Evolutionary conservation across 2,329 filamentous ascomycete genomes (phyloP).

Genomic region (Scedosporium minutisporum): DNA sequence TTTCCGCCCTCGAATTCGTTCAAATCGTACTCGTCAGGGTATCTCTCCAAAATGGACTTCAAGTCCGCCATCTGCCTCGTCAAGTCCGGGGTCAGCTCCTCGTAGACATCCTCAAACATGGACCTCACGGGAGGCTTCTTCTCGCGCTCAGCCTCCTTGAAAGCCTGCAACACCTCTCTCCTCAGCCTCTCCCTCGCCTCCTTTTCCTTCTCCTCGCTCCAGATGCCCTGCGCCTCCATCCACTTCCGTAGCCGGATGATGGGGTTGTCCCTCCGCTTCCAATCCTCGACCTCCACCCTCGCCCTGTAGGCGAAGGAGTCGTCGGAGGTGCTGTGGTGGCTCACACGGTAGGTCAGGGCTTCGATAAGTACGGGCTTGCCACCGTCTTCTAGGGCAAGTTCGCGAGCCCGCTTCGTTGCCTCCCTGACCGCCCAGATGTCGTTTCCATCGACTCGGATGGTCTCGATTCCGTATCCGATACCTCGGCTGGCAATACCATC

Average conservation of each 20-base stretch:
- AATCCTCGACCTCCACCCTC: slow-evolving; percentile 87
- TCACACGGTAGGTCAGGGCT: slow-evolving; percentile 96
- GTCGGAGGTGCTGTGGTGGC: slow-evolving; percentile 92
- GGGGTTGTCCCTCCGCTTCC: slow-evolving; percentile 85
- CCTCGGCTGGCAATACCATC: slow-evolving; percentile 84
- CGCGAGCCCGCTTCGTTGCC: slow-evolving; percentile 66
- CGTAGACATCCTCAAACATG: slow-evolving; percentile 86
- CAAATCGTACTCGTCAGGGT: slow-evolving; percentile 88
- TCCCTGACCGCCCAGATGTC: slow-evolving; percentile 84
- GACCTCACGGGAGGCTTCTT: slow-evolving; percentile 64
- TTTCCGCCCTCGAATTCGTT: slow-evolving; percentile 65
- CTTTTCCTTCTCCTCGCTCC: slow-evolving; percentile 78
- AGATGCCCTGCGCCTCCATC: slow-evolving; percentile 73
- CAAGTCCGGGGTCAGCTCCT: slow-evolving; percentile 72
- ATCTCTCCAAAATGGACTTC: slow-evolving; percentile 67
- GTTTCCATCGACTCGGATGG: slow-evolving; percentile 87
- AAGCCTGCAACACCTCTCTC: slow-evolving; percentile 73
- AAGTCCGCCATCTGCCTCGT: slow-evolving; percentile 63
- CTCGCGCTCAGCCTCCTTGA: slow-evolving; percentile 71
- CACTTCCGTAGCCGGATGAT: slow-evolving; percentile 81
- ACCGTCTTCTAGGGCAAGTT: slow-evolving; percentile 70
- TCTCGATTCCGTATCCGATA: slow-evolving; percentile 88
- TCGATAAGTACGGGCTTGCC: slow-evolving; percentile 80
- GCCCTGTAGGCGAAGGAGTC: slow-evolving; percentile 95
- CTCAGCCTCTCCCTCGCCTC: slow-evolving; percentile 55